These are phyloP conservation scores for Platanthera zijinensis DNA, from an alignment of 106 monocot species.

Conservation along the genomic window DNA sequence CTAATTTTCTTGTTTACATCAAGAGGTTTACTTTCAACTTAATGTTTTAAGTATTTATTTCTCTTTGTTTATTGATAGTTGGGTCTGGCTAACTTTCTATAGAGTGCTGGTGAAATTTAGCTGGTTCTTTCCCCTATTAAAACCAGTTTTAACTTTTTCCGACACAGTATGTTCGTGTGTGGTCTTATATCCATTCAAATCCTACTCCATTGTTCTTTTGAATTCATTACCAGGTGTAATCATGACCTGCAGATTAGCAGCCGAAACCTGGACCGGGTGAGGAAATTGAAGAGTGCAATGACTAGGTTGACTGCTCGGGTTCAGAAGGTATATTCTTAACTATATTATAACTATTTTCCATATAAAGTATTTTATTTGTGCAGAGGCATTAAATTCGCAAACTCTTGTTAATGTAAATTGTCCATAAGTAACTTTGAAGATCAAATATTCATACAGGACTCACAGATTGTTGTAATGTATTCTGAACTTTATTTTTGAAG, in stretches of 20 bases:
- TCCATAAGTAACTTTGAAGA: neutral
- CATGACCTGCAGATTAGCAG: constrained; percentile 56
- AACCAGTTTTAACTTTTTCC: neutral
- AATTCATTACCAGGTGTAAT: constrained; percentile 3
- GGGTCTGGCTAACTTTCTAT: neutral
- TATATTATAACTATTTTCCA: neutral
- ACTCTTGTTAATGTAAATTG: neutral
- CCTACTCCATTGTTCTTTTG: neutral
- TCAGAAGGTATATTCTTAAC: constrained; percentile 45
- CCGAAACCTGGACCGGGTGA: constrained; percentile 70
- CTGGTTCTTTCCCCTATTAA: neutral
- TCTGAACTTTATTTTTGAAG: neutral
- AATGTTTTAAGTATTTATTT: neutral
- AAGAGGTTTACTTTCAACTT: neutral
- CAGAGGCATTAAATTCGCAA: neutral
- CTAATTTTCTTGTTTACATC: neutral
- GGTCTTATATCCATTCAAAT: neutral
- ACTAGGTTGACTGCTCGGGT: constrained; percentile 76
- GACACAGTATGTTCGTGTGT: neutral
- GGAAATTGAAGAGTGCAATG: constrained; percentile 87
- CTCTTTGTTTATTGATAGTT: neutral
- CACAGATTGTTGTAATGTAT: neutral
- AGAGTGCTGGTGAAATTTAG: neutral
- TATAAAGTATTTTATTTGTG: neutral
- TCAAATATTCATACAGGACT: neutral